Base-by-base conservation (phyloP, 148 eudicot genomes). In the Rhododendron mucronatum region DNA sequence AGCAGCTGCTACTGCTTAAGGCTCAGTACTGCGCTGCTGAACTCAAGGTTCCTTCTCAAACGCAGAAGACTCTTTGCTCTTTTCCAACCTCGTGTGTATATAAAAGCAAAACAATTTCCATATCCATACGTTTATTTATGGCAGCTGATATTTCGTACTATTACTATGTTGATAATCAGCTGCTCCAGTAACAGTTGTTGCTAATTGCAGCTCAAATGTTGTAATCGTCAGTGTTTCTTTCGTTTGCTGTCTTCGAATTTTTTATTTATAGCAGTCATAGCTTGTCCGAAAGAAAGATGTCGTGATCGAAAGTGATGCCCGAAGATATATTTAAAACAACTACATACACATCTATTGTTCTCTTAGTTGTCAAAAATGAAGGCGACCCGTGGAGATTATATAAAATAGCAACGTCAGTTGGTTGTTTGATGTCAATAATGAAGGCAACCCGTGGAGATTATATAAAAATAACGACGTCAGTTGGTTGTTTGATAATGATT, bases 1-100 rank as follows among this genome's bases (percentile, higher is more conserved):
- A 87, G 99, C 98, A 8, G 96, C 91, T 67, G 99, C 91, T 0
- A 91, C 93, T 76, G 99, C 98, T 65, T 97, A 89, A 93, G 87
- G 84, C 30, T 55, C 83, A 50, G 26, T 74, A 21, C 26, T 7
- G 1, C 5, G 45, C 84, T 30, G 82, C 47, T 26, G 26, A 59
- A 1, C 77, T 30, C 44, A 86, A 85, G 81, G 84, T 73, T 82
- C 73, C 73, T 83, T 84, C 39, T 82, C 33, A 28, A n/a, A 81
- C n/a, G 35, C 84, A 59, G 82, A 67, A 61, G 30, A 11, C 83
- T 33, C 44, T 28, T 63, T 65, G 48, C 50, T n/a, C 47, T 88
- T 75, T 50, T 78, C 61, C 50, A 35, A 28, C 83, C 71, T 89
- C 80, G 61, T 89, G 91, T 91, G 87, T 86, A 89, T 91, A 81